Evolutionary conservation across 139 green algal species (phyloP).

Genomic region (Yamagishiella unicocca): DNA sequence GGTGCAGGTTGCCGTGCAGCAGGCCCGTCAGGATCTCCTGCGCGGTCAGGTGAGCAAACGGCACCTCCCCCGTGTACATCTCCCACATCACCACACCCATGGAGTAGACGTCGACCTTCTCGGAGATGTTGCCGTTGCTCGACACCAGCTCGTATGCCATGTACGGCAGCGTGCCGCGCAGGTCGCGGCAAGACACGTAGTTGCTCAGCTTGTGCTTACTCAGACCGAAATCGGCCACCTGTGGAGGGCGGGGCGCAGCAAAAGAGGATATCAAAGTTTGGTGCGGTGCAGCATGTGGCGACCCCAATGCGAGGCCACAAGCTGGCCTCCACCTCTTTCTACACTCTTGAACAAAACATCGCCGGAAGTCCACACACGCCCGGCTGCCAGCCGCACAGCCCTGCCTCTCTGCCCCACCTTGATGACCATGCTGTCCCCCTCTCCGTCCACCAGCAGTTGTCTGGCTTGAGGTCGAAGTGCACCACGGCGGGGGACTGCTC

Average conservation of each 20-base stretch:
- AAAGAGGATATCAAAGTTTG: too few species aligned
- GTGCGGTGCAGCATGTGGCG: too few species aligned
- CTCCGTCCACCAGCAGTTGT: constrained; percentile 94
- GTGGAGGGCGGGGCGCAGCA: not conserved
- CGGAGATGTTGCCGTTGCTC: constrained; percentile 67
- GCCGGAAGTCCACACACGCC: too few species aligned
- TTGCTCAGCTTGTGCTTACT: constrained; percentile 86
- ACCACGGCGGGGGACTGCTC: constrained; percentile 81
- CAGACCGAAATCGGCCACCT: constrained; percentile 91
- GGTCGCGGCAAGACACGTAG: constrained; percentile 72
- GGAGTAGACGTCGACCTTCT: constrained; percentile 79
- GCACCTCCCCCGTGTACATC: constrained; percentile 71
- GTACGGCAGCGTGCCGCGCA: constrained; percentile 77
- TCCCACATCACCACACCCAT: constrained; percentile 82
- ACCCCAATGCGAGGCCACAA: too few species aligned
- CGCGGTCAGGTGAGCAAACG: constrained; percentile 70
- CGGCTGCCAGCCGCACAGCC: too few species aligned
- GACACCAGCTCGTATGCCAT: constrained; percentile 79
- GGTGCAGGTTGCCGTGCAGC: constrained; percentile 71
- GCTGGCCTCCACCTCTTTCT: too few species aligned
- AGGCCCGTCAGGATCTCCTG: constrained; percentile 81
- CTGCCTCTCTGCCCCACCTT: too few species aligned
- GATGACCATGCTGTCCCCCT: constrained; percentile 59
- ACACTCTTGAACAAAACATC: too few species aligned
- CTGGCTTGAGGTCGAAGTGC: constrained; percentile 95